Evolutionary conservation across 2,329 filamentous ascomycete species (phyloP).

Genomic region (Lizonia empirigonia): DNA sequence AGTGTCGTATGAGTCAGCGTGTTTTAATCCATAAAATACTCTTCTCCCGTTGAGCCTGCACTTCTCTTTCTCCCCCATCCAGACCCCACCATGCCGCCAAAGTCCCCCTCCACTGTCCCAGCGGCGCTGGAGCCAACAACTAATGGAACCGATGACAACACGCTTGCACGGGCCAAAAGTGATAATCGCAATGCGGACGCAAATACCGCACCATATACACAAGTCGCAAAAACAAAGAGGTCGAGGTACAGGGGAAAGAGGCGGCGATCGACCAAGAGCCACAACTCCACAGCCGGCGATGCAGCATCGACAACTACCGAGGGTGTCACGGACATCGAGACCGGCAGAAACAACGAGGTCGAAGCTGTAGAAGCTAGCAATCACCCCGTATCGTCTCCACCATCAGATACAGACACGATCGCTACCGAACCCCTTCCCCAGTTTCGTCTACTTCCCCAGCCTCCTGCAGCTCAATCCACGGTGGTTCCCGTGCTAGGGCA

Average conservation of each 20-base stretch:
- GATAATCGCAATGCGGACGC: neutral
- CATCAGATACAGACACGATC: slow-evolving; percentile 6
- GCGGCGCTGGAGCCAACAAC: neutral
- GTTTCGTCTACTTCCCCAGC: neutral
- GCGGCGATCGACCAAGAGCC: neutral
- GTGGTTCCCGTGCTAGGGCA: slow-evolving; percentile 7
- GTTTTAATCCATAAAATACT: no score
- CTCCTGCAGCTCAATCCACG: neutral
- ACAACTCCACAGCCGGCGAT: neutral
- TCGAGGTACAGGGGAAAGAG: neutral
- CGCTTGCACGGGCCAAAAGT: neutral
- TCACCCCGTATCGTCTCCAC: neutral
- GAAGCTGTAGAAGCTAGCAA: neutral
- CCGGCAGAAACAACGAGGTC: neutral
- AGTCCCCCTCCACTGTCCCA: neutral
- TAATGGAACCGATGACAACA: neutral
- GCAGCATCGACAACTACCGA: neutral
- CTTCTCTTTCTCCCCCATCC: neutral
- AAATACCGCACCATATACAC: neutral
- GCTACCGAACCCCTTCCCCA: slow-evolving; percentile 3
- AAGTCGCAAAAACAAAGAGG: neutral
- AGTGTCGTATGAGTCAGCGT: neutral
- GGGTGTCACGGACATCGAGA: neutral
- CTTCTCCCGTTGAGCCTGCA: neutral
- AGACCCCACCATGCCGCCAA: neutral